Base-by-base conservation (phyloP, 1,284 basidiomycete genomes). In the Microbotryum scabiosae region DNA sequence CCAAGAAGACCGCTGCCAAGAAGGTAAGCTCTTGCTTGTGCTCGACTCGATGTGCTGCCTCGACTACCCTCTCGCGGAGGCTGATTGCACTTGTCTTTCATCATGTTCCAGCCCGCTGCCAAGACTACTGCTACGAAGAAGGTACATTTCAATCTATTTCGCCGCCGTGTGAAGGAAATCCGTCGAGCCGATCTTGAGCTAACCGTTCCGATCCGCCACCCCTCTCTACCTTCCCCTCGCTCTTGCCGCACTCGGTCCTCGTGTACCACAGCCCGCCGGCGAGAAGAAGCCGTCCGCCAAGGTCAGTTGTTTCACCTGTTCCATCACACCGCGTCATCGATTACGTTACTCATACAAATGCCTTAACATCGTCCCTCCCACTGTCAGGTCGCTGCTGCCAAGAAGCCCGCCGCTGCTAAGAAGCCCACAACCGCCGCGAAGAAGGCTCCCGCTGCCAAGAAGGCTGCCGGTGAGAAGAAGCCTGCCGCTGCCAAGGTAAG, bases 401-500 rank as follows among this genome's bases (percentile, higher is more conserved):
- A 51, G 28, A 56, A 56, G 46, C 59, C 54, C 36, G 23, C 56
- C 18, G 56, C 30, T 30, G 62, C 54, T 18, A 32, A 23, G 18
- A 59, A 56, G 49, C 25, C 51, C 32, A 50, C 49, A 12, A 51
- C 49, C 16, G 32, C 44, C 16, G 49, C 45, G 21, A 65, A 62
- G 54, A 59, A 60, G 53, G 54, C 56, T 28, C 48, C 45, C 50
- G 55, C 43, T n/a, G 51, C 36, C 25, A 52, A 52, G 41, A 56
- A 56, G 54, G 4, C 41, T 16, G 26, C 57, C 14, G 26, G 32
- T 26, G 47, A 51, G 56, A 57, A 57, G 56, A 51, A 57, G 50
- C 47, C 46, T 23, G 23, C 47, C 20, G 48, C 45, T 21, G 36
- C 47, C 14, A 58, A 54, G 53, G 44, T 25, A 21, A 21, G 21